phyloP scores from a whole-genome alignment of 2,329 filamentous ascomycete genomes.

The Thelonectria rubi region DNA sequence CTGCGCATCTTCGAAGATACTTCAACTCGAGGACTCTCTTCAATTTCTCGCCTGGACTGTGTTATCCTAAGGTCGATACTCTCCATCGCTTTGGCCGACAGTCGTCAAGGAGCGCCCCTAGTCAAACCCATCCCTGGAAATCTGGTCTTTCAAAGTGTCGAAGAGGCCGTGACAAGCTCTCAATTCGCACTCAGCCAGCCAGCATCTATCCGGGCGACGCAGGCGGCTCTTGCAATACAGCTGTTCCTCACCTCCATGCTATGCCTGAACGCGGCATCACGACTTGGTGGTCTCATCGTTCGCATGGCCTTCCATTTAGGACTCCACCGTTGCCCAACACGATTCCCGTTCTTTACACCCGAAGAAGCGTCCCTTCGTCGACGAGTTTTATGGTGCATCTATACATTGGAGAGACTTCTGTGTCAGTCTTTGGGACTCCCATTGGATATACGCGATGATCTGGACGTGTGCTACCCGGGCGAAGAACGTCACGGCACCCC shows the following conservation, averaged over 20 bases:
- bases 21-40: conserved; percentile 44
- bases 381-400: conserved; percentile 66
- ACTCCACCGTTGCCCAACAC: conserved; percentile 65
- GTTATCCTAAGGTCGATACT: conserved; percentile 59
- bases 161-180: conserved; percentile 60
- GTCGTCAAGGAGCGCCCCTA: conserved; percentile 51
- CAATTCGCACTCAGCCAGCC: conserved; percentile 57
- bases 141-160: conserved; percentile 58
- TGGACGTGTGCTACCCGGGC: conserved; percentile 65
- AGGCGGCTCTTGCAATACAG: conserved; percentile 63
- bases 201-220: conserved; percentile 56
- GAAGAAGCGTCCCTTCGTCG: conserved; percentile 59
- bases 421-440: conserved; percentile 66
- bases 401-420: conserved; percentile 63
- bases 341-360: conserved; percentile 59
- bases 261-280: conserved; percentile 64
- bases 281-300: conserved; percentile 63
- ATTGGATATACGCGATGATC: conserved; percentile 63
- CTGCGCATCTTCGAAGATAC: conserved; percentile 56
- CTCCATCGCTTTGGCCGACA: conserved; percentile 64
- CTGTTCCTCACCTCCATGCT: conserved; percentile 65
- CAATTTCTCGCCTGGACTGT: conserved; percentile 47
- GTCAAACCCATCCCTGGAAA: conserved; percentile 49
- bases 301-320: conserved; percentile 66
- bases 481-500: conserved; percentile 53